Base-by-base conservation (phyloP, 2,329 filamentous ascomycete species). In the Sclerotinia nivalis region DNA sequence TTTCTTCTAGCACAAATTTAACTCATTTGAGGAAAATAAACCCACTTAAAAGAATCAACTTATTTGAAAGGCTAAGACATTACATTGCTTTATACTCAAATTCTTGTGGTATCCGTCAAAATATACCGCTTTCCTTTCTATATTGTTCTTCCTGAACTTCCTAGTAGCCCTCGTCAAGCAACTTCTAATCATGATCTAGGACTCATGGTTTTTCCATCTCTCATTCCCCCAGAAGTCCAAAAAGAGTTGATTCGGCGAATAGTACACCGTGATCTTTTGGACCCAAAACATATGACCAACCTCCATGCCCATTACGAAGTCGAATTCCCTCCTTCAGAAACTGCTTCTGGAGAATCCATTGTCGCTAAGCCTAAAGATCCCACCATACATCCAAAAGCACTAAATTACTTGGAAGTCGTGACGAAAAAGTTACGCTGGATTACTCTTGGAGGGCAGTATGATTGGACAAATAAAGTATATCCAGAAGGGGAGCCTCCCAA, bases 391-490 rank as follows among this genome's bases (percentile, higher is more conserved):
- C 54, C 43, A 8, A 92, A 90, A 71, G 85, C 92, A 2, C 83
- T 97, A 13, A 85, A 87, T 2, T 83, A 91, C 67, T 83, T 86
- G 62, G 89, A 90, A 76, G 87, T 95, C 43, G 84, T 98, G 56
- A 87, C 89, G 70, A 91, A 90, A 72, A 94, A 92, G 72, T 86
- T 98, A 34, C 93, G 95, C 74, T 99, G 96, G 96, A 87, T 96
- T 55, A 98, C 95, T 0, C 86, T 99, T 3, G 96, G 96, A 64
- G 95, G 93, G 0, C 96, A 98, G 79, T 98, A 98, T 80, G 92
- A 98, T 82, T 98, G 95, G 96, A 96, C 93, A 0, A 87, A 88
- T 69, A 94, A 97, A 74, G 82, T 87, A 18, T 98, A 98, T 77
- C 93, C 94, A 0, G 79, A 83, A 13, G 84, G 85, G n/a, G 71